These are phyloP conservation scores for Coemansia sp. DNA, from an alignment of 192 early-diverging fungal species.

Conservation along the genomic window DNA sequence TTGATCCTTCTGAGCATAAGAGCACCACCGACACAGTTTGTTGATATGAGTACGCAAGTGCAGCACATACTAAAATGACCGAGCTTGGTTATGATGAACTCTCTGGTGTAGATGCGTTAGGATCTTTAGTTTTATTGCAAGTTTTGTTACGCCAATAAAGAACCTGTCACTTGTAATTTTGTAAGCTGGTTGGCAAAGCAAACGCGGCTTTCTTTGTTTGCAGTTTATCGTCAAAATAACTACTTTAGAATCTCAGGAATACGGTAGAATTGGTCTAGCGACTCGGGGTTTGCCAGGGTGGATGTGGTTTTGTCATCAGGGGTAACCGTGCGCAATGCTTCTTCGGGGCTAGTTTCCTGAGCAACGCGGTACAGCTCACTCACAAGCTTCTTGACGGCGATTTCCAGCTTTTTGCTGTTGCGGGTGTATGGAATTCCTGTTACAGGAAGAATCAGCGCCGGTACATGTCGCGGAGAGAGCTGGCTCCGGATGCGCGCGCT, in stretches of 20 bases:
- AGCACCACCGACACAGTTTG: no score
- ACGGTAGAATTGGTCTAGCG: conserved; percentile 75
- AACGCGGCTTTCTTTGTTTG: no score
- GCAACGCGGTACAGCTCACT: conserved; percentile 48
- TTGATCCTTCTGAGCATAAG: conserved; percentile 38
- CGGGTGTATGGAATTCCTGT: conserved; percentile 91
- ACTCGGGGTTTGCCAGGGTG: conserved; percentile 88
- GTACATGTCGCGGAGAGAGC: conserved; percentile 91
- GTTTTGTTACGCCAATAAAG: no score
- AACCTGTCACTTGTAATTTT: no score
- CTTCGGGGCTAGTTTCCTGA: conserved; percentile 54
- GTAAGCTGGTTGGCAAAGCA: no score
- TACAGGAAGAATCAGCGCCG: conserved; percentile 77
- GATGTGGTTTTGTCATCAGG: conserved; percentile 79
- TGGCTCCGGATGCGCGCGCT: conserved; percentile 75
- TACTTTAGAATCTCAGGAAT: conserved; percentile 59
- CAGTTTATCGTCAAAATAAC: no score
- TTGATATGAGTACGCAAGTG: no score
- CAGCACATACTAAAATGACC: no score
- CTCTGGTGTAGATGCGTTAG: no score
- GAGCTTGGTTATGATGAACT: no score
- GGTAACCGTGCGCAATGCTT: conserved; percentile 47
- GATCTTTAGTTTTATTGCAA: no score
- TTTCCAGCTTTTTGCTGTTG: conserved; percentile 97
- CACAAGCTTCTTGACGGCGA: conserved; percentile 81